Base-by-base conservation (phyloP, 1,284 basidiomycete species). In the Sutorius eximius region DNA sequence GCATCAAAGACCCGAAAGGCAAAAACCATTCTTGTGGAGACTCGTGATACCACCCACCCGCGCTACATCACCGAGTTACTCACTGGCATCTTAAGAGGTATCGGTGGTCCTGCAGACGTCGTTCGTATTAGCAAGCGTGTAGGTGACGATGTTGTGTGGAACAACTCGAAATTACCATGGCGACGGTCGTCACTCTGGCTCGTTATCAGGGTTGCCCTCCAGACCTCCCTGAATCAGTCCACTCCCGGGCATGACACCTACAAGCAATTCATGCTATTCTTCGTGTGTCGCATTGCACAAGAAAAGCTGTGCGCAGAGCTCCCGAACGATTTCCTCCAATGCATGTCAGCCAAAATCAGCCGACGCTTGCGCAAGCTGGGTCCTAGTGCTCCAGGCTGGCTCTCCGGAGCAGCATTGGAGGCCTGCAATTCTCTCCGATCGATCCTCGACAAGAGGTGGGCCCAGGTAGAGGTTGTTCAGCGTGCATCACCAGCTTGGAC, bases 241-340 rank as follows among this genome's bases (percentile, higher is more conserved):
- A 55, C 51, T 29, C 59, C 51, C n/a, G 61, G 58, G 7, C 50
- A 46, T n/a, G 49, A 48, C n/a, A 59, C 61, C 1, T 83, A 82
- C 67, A 82, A 82, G 55, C 22, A 45, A 1, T 82, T 82, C 61
- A 75, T 81, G 61, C 49, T 73, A 2, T 78, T 71, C 49, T 62
- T 77, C 30, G 63, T 78, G 44, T 56, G 70, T 1, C 51, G 59
- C 8, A 55, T 78, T 2, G 61, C 76, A 3, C n/a, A 59, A 3
- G 44, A 63, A 8, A 65, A 60, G 3, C 15, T 65, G 5, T 48
- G 50, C 2, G 16, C 24, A 0, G 48, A 58, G 1, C 52, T 74
- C 5, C 38, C 68, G 3, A 43, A 60, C 29, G 71, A 78, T 18
- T 37, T 74, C 1, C 60, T 79, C 3, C 51, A 55, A 2, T 59